These are phyloP conservation scores for Manihot esculenta DNA, from an alignment of 441 rosid species.

Conservation along the genomic window DNA sequence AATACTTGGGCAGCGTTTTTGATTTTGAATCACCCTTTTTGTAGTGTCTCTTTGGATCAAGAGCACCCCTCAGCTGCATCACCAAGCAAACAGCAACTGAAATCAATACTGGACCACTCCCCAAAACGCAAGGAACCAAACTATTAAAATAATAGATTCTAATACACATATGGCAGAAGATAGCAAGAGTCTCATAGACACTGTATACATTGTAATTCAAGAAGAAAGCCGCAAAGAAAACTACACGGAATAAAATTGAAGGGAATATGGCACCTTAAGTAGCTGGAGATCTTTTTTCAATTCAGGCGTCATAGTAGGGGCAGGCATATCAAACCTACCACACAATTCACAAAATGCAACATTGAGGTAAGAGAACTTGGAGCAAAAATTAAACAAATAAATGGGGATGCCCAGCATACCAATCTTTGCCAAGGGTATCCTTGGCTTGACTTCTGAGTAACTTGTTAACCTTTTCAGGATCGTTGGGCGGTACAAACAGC, in stretches of 20 bases:
- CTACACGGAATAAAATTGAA: not conserved
- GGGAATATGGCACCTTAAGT: constrained; percentile 53
- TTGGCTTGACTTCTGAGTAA: constrained; percentile 61
- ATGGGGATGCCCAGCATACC: constrained; percentile 33
- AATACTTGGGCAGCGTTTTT: constrained; percentile 64
- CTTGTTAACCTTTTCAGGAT: constrained; percentile 74
- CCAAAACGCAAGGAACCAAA: not conserved
- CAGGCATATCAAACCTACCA: constrained; percentile 93
- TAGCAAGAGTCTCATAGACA: no score
- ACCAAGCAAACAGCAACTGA: not conserved
- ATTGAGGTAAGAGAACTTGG: not conserved
- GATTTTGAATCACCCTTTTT: constrained; percentile 64
- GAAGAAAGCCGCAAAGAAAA: not conserved
- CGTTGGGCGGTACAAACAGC: constrained; percentile 67
- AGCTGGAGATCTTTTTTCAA: constrained; percentile 85
- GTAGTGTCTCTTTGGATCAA: constrained; percentile 87
- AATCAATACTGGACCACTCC: not conserved
- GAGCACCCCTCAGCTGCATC: constrained; percentile 63
- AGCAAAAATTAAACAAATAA: not conserved
- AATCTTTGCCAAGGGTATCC: constrained; percentile 64
- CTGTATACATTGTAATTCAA: not conserved
- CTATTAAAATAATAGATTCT: not conserved
- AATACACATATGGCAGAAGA: not conserved
- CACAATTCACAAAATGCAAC: constrained; percentile 8
- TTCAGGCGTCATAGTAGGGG: constrained; percentile 80